Evolutionary conservation across 1,284 basidiomycete species (phyloP).

Genomic region (Puccinia novopanici): DNA sequence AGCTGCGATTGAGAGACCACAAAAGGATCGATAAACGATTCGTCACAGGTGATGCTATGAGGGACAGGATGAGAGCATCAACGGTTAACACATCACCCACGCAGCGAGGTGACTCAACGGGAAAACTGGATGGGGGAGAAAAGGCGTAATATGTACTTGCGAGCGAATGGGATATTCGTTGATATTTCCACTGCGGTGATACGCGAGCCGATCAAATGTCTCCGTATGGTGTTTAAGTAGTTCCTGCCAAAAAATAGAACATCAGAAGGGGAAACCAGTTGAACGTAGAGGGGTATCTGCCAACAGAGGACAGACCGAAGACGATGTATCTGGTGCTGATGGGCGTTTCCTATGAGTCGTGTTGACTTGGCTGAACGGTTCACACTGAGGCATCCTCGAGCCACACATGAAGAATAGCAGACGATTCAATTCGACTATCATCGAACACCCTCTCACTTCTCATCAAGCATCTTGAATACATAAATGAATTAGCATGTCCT

Average conservation of each 20-base stretch:
- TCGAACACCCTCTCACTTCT: not conserved
- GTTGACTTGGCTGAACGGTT: not conserved
- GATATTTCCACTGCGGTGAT: not conserved
- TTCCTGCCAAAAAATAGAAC: not conserved
- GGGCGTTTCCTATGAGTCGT: not conserved
- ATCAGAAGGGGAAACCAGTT: not conserved
- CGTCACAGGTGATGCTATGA: not conserved
- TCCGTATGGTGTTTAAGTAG: too few species aligned
- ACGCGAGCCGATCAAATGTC: not conserved
- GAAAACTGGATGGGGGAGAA: not conserved
- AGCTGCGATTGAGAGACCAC: slow-evolving; percentile 3
- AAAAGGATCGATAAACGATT: not conserved
- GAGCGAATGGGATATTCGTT: not conserved
- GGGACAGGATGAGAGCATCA: not conserved
- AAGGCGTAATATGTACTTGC: not conserved
- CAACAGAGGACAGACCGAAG: not conserved
- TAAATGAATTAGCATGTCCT: too few species aligned
- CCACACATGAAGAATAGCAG: not conserved
- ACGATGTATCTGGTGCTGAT: not conserved
- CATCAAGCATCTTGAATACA: too few species aligned
- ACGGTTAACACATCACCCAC: not conserved
- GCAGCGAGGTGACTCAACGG: not conserved
- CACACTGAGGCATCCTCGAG: not conserved
- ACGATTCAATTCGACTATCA: not conserved
- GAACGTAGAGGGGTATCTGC: not conserved